phyloP scores from a whole-genome alignment of 257 asterid species.

The Paraleonurus japonicus region DNA sequence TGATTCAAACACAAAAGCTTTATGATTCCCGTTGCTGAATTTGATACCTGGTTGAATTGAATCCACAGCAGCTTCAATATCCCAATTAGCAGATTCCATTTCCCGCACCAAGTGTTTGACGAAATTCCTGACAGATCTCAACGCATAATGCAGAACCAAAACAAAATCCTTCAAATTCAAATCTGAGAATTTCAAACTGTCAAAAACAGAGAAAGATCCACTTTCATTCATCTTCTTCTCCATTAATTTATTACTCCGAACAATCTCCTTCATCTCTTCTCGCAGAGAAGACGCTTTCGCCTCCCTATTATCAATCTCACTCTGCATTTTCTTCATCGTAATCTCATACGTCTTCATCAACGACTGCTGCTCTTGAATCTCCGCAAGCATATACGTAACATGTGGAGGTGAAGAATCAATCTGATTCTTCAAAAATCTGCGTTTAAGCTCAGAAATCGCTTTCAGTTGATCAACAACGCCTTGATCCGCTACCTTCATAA shows the following conservation, averaged over 20 bases:
- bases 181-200: slow-evolving; percentile 50
- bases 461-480: slow-evolving; percentile 71
- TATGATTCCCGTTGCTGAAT: slow-evolving; percentile 45
- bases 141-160: slow-evolving; percentile 49
- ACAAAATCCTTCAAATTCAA: slow-evolving; percentile 49
- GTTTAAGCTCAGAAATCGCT: slow-evolving; percentile 72
- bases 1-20: slow-evolving; percentile 62
- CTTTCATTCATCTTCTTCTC: slow-evolving; percentile 67
- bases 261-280: slow-evolving; percentile 31
- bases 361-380: slow-evolving; percentile 89
- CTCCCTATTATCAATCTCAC: slow-evolving; percentile 51
- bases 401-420: slow-evolving; percentile 88
- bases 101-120: slow-evolving; percentile 58
- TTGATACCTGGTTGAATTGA: slow-evolving; percentile 41
- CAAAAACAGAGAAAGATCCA: slow-evolving; percentile 77
- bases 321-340: slow-evolving; percentile 84
- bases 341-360: slow-evolving; percentile 82
- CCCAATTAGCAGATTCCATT: slow-evolving; percentile 77
- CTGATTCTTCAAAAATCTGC: slow-evolving; percentile 59
- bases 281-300: slow-evolving; percentile 24
- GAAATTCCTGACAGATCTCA: slow-evolving; percentile 71
- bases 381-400: slow-evolving; percentile 79
- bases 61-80: slow-evolving; percentile 62
- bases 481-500: slow-evolving; percentile 72
- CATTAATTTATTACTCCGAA: slow-evolving; percentile 38